Percentiles rank a stretch among this genome's conserved stretches.
Evolutionary conservation across 495 filamentous ascomycete genomes (phyloP).

Genomic region (Podospora tetraspora): DNA sequence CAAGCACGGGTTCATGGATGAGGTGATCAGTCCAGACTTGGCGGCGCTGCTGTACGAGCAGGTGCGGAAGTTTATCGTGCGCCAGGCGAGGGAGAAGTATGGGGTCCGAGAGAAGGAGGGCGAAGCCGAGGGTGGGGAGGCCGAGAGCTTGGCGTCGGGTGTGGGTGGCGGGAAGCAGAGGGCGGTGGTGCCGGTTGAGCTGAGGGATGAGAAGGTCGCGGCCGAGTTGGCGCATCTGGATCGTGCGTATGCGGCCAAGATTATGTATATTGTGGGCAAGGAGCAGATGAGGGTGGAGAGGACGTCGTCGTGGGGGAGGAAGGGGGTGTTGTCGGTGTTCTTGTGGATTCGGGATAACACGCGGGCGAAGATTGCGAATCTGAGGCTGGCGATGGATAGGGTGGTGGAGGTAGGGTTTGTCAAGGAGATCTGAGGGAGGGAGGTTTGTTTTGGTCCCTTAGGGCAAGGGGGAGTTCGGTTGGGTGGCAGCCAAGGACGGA

Average conservation of each 20-base stretch:
- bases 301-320: conserved; percentile 42
- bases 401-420: conserved; percentile 68
- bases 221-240: conserved; percentile 49
- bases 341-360: conserved; percentile 68
- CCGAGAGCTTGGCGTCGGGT: neutral
- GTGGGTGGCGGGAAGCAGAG: neutral
- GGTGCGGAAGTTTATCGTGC: conserved; percentile 48
- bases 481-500: neutral
- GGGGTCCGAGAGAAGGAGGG: conserved; percentile 8
- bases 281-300: conserved; percentile 58
- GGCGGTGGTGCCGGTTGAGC: conserved; percentile 16
- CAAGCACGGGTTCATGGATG: conserved; percentile 66
- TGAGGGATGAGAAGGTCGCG: conserved; percentile 36
- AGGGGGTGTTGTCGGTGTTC: conserved; percentile 49
- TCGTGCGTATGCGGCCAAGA: conserved; percentile 53
- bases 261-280: conserved; percentile 68
- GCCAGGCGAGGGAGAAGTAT: conserved; percentile 25
- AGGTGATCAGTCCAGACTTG: conserved; percentile 58
- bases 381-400: conserved; percentile 55
- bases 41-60: conserved; percentile 55
- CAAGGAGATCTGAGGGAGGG: conserved; percentile 49
- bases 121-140: conserved; percentile 2
- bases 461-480: neutral
- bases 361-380: conserved; percentile 55
- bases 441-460: neutral